phyloP scores from a whole-genome alignment of 441 rosid species.

The Mallotus japonicus region DNA sequence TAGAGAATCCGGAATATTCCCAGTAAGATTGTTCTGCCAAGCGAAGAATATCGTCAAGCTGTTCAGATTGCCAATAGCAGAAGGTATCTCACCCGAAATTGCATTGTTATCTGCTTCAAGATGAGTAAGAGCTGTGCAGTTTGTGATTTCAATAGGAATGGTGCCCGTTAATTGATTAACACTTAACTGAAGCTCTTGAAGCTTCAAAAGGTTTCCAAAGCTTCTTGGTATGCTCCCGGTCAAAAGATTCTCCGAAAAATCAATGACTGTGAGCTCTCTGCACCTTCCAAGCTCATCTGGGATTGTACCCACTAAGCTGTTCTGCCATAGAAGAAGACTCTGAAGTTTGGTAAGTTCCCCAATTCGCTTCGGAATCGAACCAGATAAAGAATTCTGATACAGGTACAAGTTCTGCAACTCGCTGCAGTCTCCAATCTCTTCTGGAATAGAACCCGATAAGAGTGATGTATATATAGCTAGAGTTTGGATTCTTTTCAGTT shows the following conservation, averaged over 20 bases:
- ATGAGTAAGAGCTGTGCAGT: conserved; percentile 60
- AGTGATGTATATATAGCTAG: conserved; percentile 71
- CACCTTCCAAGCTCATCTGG: conserved; percentile 68
- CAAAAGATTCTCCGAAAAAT: conserved; percentile 72
- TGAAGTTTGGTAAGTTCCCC: conserved; percentile 76
- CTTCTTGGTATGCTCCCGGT: conserved; percentile 72
- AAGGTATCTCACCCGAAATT: conserved; percentile 79
- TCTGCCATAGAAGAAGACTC: conserved; percentile 78
- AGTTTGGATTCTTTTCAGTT: conserved; percentile 65
- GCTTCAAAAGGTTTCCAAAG: conserved; percentile 65
- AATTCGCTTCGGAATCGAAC: conserved; percentile 57
- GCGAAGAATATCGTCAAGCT: conserved; percentile 78
- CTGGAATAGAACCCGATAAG: conserved; percentile 72
- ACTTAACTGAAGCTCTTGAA: conserved; percentile 84
- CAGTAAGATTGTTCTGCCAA: conserved; percentile 82
- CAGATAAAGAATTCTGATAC: conserved; percentile 80
- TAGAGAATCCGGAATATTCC: conserved; percentile 64
- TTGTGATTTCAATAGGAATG: conserved; percentile 64
- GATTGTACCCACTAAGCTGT: conserved; percentile 72
- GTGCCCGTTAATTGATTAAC: conserved; percentile 77
- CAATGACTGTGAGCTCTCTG: conserved; percentile 63
- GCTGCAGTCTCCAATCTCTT: conserved; percentile 77
- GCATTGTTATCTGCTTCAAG: conserved; percentile 77
- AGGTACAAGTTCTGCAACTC: conserved; percentile 80
- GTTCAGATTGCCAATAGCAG: conserved; percentile 50